Percentiles rank a stretch among this genome's conserved stretches.
Evolutionary conservation across 164 flowering plant genomes (phyloP).

Genomic region (Berberis vulgaris): DNA sequence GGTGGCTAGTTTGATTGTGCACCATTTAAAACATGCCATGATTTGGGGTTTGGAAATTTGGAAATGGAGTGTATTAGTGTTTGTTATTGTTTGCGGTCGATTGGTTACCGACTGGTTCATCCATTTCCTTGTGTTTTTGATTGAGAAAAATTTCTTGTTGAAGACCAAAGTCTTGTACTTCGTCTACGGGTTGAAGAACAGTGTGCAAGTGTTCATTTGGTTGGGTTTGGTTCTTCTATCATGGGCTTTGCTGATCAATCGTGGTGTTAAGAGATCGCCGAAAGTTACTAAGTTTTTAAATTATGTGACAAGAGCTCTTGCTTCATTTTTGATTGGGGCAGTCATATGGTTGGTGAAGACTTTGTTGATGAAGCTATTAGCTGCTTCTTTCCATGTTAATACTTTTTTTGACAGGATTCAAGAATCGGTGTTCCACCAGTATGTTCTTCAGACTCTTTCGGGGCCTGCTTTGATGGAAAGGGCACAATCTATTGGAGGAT

Average conservation of each 20-base stretch:
- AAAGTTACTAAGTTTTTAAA: slow-evolving; percentile 24
- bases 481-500: slow-evolving; percentile 22
- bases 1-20: slow-evolving; percentile 36
- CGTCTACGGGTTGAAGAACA: slow-evolving; percentile 51
- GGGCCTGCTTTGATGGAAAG: slow-evolving; percentile 59
- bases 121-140: slow-evolving; percentile 44
- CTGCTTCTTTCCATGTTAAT: slow-evolving; percentile 57
- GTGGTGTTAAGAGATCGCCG: slow-evolving; percentile 35
- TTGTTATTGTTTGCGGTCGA: slow-evolving; percentile 61
- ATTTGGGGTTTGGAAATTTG: slow-evolving; percentile 62
- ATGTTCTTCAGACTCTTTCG: slow-evolving; percentile 62
- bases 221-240: slow-evolving; percentile 51
- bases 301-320: slow-evolving; percentile 46
- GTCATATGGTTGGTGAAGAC: slow-evolving; percentile 65
- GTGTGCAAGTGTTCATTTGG: slow-evolving; percentile 61
- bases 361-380: slow-evolving; percentile 49
- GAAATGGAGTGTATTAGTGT: slow-evolving; percentile 68
- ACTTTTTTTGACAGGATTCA: slow-evolving; percentile 83
- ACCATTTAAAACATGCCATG: slow-evolving; percentile 16
- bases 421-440: slow-evolving; percentile 71
- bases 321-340: slow-evolving; percentile 46
- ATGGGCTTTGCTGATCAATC: slow-evolving; percentile 57
- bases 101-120: slow-evolving; percentile 58
- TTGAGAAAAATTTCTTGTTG: slow-evolving; percentile 60
- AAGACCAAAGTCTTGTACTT: slow-evolving; percentile 73